A percentile compares a stretch with the other conserved stretches of the same genome.
phyloP scores from a whole-genome alignment of 306 rosid species.

The Vigna unguiculata region DNA sequence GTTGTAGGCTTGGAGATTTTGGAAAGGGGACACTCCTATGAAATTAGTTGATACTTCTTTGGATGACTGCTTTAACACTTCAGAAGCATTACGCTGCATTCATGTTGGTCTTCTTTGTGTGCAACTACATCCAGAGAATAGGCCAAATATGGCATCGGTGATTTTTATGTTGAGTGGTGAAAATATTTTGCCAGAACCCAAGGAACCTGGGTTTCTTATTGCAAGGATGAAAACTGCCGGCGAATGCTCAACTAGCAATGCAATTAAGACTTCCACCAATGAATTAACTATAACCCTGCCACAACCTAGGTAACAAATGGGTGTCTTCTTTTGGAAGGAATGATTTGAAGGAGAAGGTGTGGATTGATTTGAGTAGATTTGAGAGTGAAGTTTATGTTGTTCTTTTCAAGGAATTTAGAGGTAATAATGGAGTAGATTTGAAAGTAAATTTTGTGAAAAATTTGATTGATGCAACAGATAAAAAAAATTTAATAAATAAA shows the following conservation, averaged over 20 bases:
- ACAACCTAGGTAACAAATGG: constrained; percentile 50
- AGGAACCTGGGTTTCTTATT: constrained; percentile 52
- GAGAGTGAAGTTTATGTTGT: no score
- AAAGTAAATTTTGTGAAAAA: no score
- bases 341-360: no score
- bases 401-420: no score
- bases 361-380: no score
- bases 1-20: constrained; percentile 47
- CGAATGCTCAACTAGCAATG: constrained; percentile 30
- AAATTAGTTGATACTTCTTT: constrained; percentile 44
- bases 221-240: background rate
- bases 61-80: background rate
- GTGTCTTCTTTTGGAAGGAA: no score
- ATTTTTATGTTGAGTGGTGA: constrained; percentile 59
- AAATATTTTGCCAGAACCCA: constrained; percentile 50
- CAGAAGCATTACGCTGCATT: constrained; percentile 50
- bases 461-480: no score
- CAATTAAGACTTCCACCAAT: constrained; percentile 33
- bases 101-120: constrained; percentile 64
- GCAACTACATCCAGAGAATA: constrained; percentile 55
- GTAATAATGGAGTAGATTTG: no score
- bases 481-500: no score
- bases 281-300: constrained; percentile 34
- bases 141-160: constrained; percentile 63
- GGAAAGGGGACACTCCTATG: constrained; percentile 39